These are phyloP conservation scores for Phaeosphaeriaceae sp. DNA, from an alignment of 2,329 filamentous ascomycete species.

Conservation along the genomic window DNA sequence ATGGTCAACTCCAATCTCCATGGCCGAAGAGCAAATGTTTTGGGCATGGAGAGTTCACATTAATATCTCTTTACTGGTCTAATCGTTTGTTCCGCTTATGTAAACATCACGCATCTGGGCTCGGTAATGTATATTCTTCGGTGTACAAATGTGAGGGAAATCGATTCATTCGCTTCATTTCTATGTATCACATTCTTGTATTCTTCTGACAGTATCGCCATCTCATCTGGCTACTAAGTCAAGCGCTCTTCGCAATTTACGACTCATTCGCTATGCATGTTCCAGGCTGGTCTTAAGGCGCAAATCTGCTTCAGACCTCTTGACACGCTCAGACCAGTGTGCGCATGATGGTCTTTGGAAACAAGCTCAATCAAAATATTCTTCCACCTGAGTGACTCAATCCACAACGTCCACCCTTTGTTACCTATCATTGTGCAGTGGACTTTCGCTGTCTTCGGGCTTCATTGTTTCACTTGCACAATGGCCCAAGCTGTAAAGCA, in stretches of 20 bases:
- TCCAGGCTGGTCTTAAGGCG: constrained; percentile 4
- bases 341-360: neutral
- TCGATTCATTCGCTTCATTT: constrained; percentile 29
- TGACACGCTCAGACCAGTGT: constrained; percentile 9
- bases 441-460: neutral
- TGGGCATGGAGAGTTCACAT: constrained; percentile 54
- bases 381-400: neutral
- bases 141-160: constrained; percentile 21
- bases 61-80: constrained; percentile 21
- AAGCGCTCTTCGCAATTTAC: constrained; percentile 3
- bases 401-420: neutral
- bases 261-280: constrained; percentile 31
- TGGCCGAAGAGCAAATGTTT: constrained; percentile 53
- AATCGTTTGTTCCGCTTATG: constrained; percentile 7
- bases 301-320: constrained; percentile 19
- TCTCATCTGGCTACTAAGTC: neutral
- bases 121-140: constrained; percentile 44
- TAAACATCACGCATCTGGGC: constrained; percentile 24
- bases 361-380: constrained; percentile 17
- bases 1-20: constrained; percentile 56
- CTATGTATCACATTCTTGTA: constrained; percentile 32
- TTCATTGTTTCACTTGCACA: neutral
- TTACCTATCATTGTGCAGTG: neutral
- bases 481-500: too few relatives aligned
- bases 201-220: constrained; percentile 10